These are phyloP conservation scores for Caryopteris hybrid DNA, from an alignment of 305 asterid species.

Conservation along the genomic window DNA sequence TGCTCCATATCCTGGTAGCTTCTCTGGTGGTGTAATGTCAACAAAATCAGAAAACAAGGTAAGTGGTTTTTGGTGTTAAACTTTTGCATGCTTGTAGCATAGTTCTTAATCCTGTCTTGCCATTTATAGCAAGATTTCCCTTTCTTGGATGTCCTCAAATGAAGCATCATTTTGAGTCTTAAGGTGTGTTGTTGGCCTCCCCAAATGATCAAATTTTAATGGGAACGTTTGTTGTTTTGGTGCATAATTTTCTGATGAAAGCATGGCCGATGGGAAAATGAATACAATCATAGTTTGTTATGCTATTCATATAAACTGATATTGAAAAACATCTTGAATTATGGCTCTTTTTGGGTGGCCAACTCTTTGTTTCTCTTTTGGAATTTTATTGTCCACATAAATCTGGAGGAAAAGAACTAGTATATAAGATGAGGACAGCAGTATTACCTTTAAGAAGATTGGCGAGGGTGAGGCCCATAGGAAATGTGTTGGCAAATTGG, in stretches of 20 bases:
- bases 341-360: not conserved
- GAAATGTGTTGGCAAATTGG: not conserved
- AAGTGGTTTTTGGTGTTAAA: slow-evolving; percentile 6
- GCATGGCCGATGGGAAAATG: not conserved
- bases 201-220: not conserved
- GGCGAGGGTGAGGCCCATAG: not conserved
- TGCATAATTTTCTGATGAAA: not conserved
- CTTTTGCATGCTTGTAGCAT: slow-evolving; percentile 10
- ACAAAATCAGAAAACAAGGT: slow-evolving; percentile 57
- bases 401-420: not conserved
- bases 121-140: not conserved
- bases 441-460: not conserved
- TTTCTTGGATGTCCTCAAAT: slow-evolving; percentile 2
- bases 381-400: not conserved
- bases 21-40: slow-evolving; percentile 26
- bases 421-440: not conserved
- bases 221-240: not conserved
- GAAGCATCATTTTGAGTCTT: not conserved
- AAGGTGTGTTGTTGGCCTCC: slow-evolving; percentile 1
- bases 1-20: slow-evolving; percentile 36
- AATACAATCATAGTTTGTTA: too few relatives aligned
- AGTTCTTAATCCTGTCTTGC: slow-evolving; percentile 10
- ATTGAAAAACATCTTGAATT: not conserved
- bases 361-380: not conserved
- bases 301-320: not conserved